Evolutionary conservation across 805 yeast genomes (phyloP), one percentile per base, ranked within the genome.

Genomic region (Saturnispora mendoncae): DNA sequence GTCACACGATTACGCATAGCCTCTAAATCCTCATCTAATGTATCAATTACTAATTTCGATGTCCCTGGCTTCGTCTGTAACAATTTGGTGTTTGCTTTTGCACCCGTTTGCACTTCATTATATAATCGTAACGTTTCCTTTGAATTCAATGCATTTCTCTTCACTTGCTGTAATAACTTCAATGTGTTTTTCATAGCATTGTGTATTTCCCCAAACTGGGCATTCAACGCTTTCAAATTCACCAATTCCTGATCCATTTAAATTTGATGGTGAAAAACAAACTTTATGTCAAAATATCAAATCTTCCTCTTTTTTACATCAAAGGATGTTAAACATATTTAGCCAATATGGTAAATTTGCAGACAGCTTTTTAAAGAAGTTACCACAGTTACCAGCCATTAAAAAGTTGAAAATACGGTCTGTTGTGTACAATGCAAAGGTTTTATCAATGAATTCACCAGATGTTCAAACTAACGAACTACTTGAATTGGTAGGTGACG

Each of bases 231-330:
- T 33, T 21, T 27, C 18, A 29, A 33, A 28, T 27, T 33, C 27
- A 24, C 34, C 33, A 39, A 28, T 17, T 39, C 42, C 33, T 33
- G 32, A 6, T 39, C 42, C 42, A 39, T 39, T 26, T 14, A 9
- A 23, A 2, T 12, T 9, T n/a, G 3, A 14, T 12, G n/a, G 26
- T 9, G 4, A 32, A 20, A 27, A 24, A n/a, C 7, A 25, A 24
- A 24, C 10, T 10, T 18, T 6, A 7, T 13, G 12, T 30, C n/a
- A 29, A 14, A 14, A 8, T 6, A 13, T 15, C 17, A 15, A 18
- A 30, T 33, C 36, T 33, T 33, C 28, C 19, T 20, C 9, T 33
- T 14, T 6, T 23, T 4, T 24, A 15, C 2, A 14, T 24, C 23
- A 23, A 13, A 37, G 14, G 26, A 24, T 17, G n/a, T n/a, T n/a